Conservation (phyloP, 805 yeast species). For the Metschnikowia koreensis region DNA sequence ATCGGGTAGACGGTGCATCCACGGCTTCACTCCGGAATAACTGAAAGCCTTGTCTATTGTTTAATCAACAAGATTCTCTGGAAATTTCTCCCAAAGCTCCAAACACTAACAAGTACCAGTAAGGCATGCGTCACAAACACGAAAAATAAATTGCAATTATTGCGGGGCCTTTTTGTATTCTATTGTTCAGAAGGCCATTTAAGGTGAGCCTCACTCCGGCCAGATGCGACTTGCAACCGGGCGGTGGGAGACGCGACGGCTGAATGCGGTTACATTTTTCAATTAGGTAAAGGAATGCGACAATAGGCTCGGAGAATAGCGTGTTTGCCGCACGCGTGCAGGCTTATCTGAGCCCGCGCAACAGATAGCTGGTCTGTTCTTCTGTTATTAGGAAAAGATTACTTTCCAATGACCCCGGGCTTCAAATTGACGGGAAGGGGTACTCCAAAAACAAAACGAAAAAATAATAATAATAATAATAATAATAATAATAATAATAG, state of each 20-base stretch:
- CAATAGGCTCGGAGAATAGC: not conserved
- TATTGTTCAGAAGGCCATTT: not conserved
- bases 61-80: not conserved
- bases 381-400: not conserved
- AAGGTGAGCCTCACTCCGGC: not conserved
- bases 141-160: too few relatives aligned
- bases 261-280: not conserved
- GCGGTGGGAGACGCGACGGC: not conserved
- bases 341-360: not conserved
- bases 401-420: not conserved
- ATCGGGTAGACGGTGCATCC: not conserved
- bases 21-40: not conserved
- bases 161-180: not conserved
- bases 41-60: not conserved
- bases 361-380: not conserved
- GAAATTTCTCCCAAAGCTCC: not conserved
- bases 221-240: not conserved
- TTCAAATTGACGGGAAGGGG: not conserved
- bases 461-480: too few relatives aligned
- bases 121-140: not conserved
- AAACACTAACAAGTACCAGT: not conserved
- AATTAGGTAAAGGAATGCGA: slow-evolving; percentile 2
- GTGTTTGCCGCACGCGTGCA: not conserved
- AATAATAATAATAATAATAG: too few relatives aligned
- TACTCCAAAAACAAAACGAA: too few relatives aligned